These are phyloP conservation scores for Psilocybe sp. DNA, from an alignment of 768 basidiomycete genomes.

Conservation along the genomic window DNA sequence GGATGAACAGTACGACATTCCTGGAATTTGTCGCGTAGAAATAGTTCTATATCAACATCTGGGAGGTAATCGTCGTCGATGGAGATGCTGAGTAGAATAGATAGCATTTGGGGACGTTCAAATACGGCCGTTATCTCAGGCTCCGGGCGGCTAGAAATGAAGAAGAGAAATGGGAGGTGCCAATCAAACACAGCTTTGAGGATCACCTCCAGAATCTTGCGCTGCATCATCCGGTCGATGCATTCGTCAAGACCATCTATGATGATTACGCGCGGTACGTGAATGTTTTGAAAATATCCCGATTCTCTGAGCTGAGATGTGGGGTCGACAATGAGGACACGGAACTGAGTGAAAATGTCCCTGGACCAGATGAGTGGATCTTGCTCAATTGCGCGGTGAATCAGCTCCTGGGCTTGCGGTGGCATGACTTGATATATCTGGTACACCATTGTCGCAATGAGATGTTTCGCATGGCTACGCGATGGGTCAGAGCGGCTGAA, in stretches of 20 bases:
- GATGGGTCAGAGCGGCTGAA: too few species aligned
- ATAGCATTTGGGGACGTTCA: neutral
- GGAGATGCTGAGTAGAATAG: neutral
- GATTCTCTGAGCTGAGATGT: too few species aligned
- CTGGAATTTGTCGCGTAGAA: neutral
- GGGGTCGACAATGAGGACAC: too few species aligned
- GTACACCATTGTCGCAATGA: too few species aligned
- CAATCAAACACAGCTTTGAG: neutral
- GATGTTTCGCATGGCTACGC: too few species aligned
- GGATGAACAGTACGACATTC: neutral
- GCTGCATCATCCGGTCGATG: neutral
- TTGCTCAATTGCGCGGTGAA: too few species aligned
- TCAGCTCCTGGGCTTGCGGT: too few species aligned
- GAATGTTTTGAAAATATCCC: too few species aligned
- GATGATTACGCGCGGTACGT: neutral
- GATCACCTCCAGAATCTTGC: neutral
- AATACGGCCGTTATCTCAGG: neutral
- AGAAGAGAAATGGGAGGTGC: neutral
- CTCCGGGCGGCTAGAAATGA: slow-evolving; percentile 1
- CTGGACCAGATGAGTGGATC: too few species aligned
- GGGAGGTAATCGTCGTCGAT: neutral
- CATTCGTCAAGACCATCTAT: slow-evolving; percentile 1
- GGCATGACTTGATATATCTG: too few species aligned
- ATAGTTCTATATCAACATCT: neutral
- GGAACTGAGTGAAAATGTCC: too few species aligned